Evolutionary conservation across 345 rosid genomes (phyloP), one percentile per base, ranked within the genome.

Genomic region (Orychophragmus violaceus): DNA sequence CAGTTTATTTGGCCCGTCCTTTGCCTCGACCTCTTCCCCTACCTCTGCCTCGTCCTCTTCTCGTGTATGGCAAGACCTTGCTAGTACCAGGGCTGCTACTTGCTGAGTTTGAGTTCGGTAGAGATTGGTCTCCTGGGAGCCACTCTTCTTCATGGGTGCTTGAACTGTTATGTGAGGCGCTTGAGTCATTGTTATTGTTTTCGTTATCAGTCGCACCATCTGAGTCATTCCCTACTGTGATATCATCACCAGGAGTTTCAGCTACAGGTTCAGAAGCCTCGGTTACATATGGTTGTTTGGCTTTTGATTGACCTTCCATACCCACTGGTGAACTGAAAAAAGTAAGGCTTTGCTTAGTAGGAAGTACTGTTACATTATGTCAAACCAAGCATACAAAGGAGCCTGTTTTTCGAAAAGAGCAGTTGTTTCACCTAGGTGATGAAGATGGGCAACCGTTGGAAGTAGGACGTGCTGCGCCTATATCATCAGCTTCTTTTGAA

Each of bases 361-460:
- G 36, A 36, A 58, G 48, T 41, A 45, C 17, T 17, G 16, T 30
- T 44, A 59, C 55, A 32, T 56, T 35, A 46, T 49, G 54, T 50
- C 55, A 58, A 30, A 58, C 32, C 16, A 62, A 35, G 11, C 42
- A 68, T 7, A 19, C 37, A 53, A 33, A 67, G 48, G 35, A 17
- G 49, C 14, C 48, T 14, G 3, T 14, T 69, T 17, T 59, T 16
- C 6, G 0, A 16, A 39, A 70, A 28, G 18, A 52, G 53, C 24
- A 21, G 45, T 27, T 71, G 13, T 32, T 8, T 78, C 63, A 88
- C 94, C 86, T 71, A 29, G 71, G 78, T 64, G 77, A 80, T 22
- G 78, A 71, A 78, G 84, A 67, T n/a, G 80, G 83, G 59, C 75
- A 72, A 64, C 89, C 84, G 63, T 83, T 83, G n/a, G 74, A 62